phyloP scores from a whole-genome alignment of 2,329 filamentous ascomycete genomes.

The Fusarium hostae region DNA sequence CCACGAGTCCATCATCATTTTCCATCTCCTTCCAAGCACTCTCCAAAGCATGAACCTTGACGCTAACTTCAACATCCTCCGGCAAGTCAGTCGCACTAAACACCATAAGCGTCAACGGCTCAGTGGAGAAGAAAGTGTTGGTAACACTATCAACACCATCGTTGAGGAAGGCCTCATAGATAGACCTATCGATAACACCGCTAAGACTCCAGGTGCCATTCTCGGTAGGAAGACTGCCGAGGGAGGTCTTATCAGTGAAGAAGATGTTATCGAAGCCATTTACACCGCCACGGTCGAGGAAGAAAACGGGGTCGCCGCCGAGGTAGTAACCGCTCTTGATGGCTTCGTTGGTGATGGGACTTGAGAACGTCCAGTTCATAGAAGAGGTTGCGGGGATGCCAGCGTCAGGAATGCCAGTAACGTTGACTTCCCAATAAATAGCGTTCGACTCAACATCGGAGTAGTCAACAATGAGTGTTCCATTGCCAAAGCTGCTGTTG shows the following conservation, averaged over 20 bases:
- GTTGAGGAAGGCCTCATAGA: slow-evolving; percentile 51
- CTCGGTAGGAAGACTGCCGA: slow-evolving; percentile 22
- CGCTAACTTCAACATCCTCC: slow-evolving; percentile 32
- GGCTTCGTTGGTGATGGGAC: slow-evolving; percentile 41
- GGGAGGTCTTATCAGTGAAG: slow-evolving; percentile 49
- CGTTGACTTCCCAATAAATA: slow-evolving; percentile 65
- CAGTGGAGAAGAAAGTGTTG: slow-evolving; percentile 45
- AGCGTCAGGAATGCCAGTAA: slow-evolving; percentile 52
- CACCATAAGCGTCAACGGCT: slow-evolving; percentile 42
- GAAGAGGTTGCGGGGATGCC: slow-evolving; percentile 36
- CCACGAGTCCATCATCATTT: slow-evolving; percentile 4
- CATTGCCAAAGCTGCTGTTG: slow-evolving; percentile 59
- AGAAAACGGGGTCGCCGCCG: slow-evolving; percentile 44
- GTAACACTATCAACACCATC: slow-evolving; percentile 50
- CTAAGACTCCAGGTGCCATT: slow-evolving; percentile 44
- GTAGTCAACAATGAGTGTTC: slow-evolving; percentile 62
- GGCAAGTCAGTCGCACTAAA: slow-evolving; percentile 38
- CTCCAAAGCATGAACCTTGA: slow-evolving; percentile 40
- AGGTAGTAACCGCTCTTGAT: slow-evolving; percentile 45
- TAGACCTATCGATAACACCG: slow-evolving; percentile 51
- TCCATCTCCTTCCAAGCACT: slow-evolving; percentile 41
- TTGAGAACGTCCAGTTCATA: slow-evolving; percentile 46
- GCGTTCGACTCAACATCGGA: slow-evolving; percentile 53
- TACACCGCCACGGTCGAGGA: slow-evolving; percentile 44
- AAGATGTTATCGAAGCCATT: slow-evolving; percentile 47